These are phyloP conservation scores for Schizochytrium sp. DNA, from an alignment of 108 stramenopile genomes.

Conservation along the genomic window DNA sequence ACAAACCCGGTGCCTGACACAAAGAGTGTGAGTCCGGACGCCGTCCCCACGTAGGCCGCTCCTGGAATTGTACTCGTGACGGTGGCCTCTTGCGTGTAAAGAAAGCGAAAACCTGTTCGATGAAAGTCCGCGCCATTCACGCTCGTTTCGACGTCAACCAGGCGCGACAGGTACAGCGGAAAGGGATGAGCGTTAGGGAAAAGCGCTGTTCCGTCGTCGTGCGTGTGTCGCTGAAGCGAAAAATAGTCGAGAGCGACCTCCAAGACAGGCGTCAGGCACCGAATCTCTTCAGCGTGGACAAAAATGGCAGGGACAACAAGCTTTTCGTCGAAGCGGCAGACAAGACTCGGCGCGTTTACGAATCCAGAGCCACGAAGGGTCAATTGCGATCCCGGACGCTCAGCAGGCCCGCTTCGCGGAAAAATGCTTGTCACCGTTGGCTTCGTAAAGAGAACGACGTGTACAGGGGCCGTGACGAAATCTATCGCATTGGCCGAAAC, in stretches of 20 bases:
- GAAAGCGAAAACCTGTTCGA: constrained; percentile 32
- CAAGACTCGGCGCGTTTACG: neutral
- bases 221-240: neutral
- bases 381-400: neutral
- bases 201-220: neutral
- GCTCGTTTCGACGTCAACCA: constrained; percentile 57
- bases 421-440: neutral
- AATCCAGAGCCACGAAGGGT: constrained; percentile 24
- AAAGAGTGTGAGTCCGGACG: constrained; percentile 24
- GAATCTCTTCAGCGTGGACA: neutral
- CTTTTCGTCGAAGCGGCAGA: neutral
- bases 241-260: neutral
- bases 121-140: constrained; percentile 56
- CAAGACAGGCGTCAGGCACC: neutral
- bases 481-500: neutral
- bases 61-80: constrained; percentile 23
- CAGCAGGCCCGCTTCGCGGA: neutral
- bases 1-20: constrained; percentile 41
- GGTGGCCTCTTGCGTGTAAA: constrained; percentile 43
- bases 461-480: neutral
- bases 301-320: neutral
- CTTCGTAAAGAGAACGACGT: neutral
- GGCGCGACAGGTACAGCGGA: constrained; percentile 45
- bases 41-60: neutral
- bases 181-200: constrained; percentile 58